These are phyloP conservation scores for Patellifolia procumbens DNA, from an alignment of 179 eudicot species.

Conservation along the genomic window DNA sequence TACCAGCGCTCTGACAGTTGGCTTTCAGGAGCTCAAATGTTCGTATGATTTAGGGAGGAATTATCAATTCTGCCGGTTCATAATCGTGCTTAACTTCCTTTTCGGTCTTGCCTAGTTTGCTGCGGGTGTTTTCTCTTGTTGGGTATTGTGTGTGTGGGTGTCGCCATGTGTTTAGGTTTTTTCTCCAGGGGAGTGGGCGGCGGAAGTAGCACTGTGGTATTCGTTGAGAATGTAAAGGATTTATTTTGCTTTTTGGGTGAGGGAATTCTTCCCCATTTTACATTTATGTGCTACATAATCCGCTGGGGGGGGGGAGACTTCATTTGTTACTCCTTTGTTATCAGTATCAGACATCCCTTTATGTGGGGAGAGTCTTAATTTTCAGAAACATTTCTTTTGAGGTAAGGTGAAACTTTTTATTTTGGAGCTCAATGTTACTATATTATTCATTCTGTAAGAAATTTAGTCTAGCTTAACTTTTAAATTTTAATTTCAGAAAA, in stretches of 20 bases:
- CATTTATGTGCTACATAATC: not conserved
- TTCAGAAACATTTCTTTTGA: not conserved
- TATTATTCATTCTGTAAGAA: not conserved
- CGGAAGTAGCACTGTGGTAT: too few relatives aligned
- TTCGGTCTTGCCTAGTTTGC: not conserved
- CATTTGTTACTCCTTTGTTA: not conserved
- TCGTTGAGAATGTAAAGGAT: not conserved
- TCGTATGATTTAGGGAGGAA: not conserved
- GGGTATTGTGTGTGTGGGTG: too few relatives aligned
- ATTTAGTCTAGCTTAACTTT: not conserved
- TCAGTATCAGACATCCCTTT: not conserved
- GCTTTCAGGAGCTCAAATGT: not conserved
- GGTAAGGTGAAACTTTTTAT: not conserved
- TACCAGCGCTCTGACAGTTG: not conserved
- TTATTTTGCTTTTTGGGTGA: not conserved
- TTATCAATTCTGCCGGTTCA: not conserved
- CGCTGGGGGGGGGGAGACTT: too few relatives aligned
- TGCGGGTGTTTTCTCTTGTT: too few relatives aligned
- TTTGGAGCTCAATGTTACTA: not conserved
- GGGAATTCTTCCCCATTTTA: not conserved
- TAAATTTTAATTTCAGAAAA: not conserved
- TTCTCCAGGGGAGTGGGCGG: too few relatives aligned
- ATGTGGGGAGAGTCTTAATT: not conserved
- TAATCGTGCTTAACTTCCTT: not conserved
- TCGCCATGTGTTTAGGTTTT: too few relatives aligned